Base-by-base conservation (phyloP, 2,329 filamentous ascomycete species). In the Cryphonectria parasitica region DNA sequence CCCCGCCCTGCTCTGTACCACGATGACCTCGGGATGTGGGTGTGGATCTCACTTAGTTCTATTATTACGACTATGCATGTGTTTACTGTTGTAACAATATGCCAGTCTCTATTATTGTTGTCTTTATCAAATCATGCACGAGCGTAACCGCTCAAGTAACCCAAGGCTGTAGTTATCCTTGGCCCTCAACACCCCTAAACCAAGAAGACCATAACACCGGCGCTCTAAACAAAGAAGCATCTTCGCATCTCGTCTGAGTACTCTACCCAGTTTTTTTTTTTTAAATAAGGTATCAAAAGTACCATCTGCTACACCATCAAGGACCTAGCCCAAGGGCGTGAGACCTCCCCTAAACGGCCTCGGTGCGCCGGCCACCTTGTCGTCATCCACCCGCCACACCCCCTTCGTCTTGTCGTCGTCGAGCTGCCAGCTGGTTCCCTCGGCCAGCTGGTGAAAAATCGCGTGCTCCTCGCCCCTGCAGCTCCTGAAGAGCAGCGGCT, bases 401-500 rank as follows among this genome's bases (percentile, higher is more conserved):
- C 81, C 81, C 75, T 80, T 80, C 0, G 81, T 82, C 65, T 76
- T 77, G 19, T 79, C 79, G 22, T 77, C 77, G 7, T 76, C 71
- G 69, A 82, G 74, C 73, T 75, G 70, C 77, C 77, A 77, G 19
- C 74, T 71, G 2, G 75, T 74, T 7, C 77, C 78, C 62, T 77
- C 75, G 0, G 78, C 74, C 63, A 82, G 69, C 7, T 74, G 69
- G 66, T 79, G 77, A 65, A 81, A 82, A 2, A 78, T 69, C 0
- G 74, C 74, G 64, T 80, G 78, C 8, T 79, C 76, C 3, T 72
- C 63, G 2, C 75, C 77, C 1, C 68, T 63, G 7, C 69, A 52
- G 67, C 74, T 78, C 60, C 71, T 70, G 69, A 82, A 82, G 15
- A 82, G 73, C 66, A 82, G 72, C 15, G 83, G 83, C 73, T 83